A percentile compares a stretch with the other conserved stretches of the same genome.
Conservation (phyloP, 352 stramenopile species). For the Phytophthora macrochlamydospora region DNA sequence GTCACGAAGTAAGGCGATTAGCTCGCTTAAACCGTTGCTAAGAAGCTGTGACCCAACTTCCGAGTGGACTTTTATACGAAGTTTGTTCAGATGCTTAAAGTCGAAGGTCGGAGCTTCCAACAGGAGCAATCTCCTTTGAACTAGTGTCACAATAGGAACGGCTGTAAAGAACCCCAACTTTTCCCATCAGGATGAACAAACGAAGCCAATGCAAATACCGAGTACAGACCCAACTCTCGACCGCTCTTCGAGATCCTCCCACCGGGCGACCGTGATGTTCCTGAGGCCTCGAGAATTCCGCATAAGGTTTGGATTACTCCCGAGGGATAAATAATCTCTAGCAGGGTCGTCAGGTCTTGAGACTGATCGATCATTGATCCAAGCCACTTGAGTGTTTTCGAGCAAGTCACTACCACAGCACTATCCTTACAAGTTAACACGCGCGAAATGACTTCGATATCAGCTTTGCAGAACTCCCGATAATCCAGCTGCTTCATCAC, state of each 20-base stretch:
- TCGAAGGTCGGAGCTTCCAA: constrained; percentile 23
- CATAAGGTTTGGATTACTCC: constrained; percentile 71
- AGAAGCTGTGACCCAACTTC: constrained; percentile 69
- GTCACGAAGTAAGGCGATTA: constrained; percentile 53
- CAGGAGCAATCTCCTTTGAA: constrained; percentile 16
- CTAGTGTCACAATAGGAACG: constrained; percentile 63
- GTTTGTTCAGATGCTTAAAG: constrained; percentile 60
- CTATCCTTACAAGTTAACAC: constrained; percentile 45
- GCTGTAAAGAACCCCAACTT: constrained; percentile 51
- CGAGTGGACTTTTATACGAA: constrained; percentile 74
- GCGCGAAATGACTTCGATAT: constrained; percentile 48
- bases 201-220: constrained; percentile 67
- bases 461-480: constrained; percentile 46
- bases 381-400: constrained; percentile 79
- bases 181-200: constrained; percentile 77
- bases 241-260: constrained; percentile 50
- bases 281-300: constrained; percentile 54
- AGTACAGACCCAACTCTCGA: constrained; percentile 55
- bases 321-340: constrained; percentile 64
- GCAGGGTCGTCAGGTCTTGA: constrained; percentile 48
- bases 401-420: constrained; percentile 39
- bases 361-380: constrained; percentile 77
- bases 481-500: constrained; percentile 35
- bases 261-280: constrained; percentile 49
- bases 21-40: constrained; percentile 47